Conservation (phyloP, 2,329 filamentous ascomycete species). For the Xylariales sp. region DNA sequence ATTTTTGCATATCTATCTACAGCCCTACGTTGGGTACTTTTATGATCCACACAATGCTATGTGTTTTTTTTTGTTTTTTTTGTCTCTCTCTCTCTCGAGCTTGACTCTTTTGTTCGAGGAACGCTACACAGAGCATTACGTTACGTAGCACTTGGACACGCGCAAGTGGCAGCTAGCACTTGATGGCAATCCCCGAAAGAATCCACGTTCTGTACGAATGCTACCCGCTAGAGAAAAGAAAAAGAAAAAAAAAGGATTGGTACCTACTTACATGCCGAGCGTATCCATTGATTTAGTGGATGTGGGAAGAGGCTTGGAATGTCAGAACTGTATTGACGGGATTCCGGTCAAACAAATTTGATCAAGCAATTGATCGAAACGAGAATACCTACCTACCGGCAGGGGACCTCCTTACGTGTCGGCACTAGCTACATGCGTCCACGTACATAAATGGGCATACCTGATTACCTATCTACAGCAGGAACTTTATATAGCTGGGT, state of each 20-base stretch:
- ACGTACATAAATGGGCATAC: background rate
- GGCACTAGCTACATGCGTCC: background rate
- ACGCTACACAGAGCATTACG: background rate
- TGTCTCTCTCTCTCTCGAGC: background rate
- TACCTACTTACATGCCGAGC: background rate
- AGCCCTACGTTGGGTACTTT: too few species aligned
- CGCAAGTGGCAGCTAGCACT: background rate
- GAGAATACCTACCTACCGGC: too few species aligned
- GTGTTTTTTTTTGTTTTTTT: background rate
- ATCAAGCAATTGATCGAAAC: background rate
- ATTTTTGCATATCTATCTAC: too few species aligned
- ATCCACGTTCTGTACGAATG: background rate
- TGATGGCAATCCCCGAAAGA: background rate
- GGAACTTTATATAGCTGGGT: too few species aligned
- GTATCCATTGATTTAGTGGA: background rate
- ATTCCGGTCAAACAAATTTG: background rate
- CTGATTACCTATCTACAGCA: too few species aligned
- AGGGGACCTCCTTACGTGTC: too few species aligned
- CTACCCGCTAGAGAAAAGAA: background rate
- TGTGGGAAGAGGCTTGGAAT: background rate
- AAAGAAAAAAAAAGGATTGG: background rate
- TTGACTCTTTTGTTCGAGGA: background rate
- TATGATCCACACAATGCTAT: background rate
- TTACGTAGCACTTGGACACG: too few species aligned
- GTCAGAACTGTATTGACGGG: slow-evolving; percentile 3